Base-by-base conservation (phyloP, 2,329 filamentous ascomycete genomes). In the Pseudodiploospora longispora region DNA sequence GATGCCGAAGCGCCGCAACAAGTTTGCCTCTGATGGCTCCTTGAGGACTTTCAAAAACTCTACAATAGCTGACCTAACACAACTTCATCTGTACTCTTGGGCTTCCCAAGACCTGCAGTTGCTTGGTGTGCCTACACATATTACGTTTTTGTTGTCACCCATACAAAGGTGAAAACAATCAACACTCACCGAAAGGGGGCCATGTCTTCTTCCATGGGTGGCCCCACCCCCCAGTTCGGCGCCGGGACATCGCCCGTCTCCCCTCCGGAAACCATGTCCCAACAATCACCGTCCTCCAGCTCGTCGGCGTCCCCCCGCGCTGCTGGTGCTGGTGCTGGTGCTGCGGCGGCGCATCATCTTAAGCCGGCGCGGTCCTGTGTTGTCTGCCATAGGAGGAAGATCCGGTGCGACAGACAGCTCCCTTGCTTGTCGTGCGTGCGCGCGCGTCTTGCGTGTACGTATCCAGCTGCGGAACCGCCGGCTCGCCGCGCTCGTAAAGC, bases 401-500 rank as follows among this genome's bases (percentile, higher is more conserved):
- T 87, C 44, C 82, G 82, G 52, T 87, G 83, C 67, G 81, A 87
- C 65, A 87, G 86, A 63, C 70, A 74, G 47, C 74, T 82, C 61
- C 80, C 83, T 6, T 87, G 83, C 57, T 74, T 76, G 47, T 85
- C 86, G 57, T 87, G 83, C 57, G 71, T 73, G 31, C 76, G 81
- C 47, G 55, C 56, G 30, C 54, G 55, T 1, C 52, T 54, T 28
- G 44, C 54, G 6, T 65, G 63, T 35, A 47, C 51, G 9, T 65
- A 62, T 42, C 60, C 62, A 6, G 52, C 55, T 29, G 31, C 43
- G 5, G 55, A 55, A 1, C 54, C 53, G 9, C 47, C 52, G 27
- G 42, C 50, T 1, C 59, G 60, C 19, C 56, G 58, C 5, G 47
- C 49, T 2, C 56, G 52, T 30, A 60, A 60, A 40, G 55, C 58